phyloP scores from a whole-genome alignment of 495 filamentous ascomycete species.

The Sabuloglossum arenarium region DNA sequence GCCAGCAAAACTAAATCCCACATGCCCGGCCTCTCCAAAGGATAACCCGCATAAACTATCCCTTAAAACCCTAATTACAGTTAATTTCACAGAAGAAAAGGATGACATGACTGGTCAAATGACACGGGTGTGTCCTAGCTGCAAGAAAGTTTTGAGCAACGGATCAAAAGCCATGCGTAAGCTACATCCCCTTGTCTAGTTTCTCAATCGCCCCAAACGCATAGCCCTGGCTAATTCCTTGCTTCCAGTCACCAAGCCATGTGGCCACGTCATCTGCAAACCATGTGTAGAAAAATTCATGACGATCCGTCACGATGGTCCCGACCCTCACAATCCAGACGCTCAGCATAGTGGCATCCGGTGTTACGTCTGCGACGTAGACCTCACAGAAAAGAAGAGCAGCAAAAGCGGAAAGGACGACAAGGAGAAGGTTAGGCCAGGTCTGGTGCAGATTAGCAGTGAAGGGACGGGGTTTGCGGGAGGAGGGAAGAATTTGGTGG shows the following conservation, averaged over 20 bases:
- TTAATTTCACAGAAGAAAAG: conserved; percentile 63
- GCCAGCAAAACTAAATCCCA: conserved; percentile 45
- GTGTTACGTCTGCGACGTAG: conserved; percentile 80
- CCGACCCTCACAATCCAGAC: neutral
- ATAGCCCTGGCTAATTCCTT: no score
- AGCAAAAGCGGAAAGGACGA: conserved; percentile 25
- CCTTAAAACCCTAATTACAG: conserved; percentile 57
- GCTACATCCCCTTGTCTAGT: conserved; percentile 8
- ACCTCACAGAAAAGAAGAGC: conserved; percentile 34
- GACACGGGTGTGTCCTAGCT: conserved; percentile 63
- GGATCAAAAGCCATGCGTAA: conserved; percentile 54
- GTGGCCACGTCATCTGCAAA: conserved; percentile 83
- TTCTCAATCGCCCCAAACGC: neutral
- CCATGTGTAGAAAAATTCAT: conserved; percentile 82
- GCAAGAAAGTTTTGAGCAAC: conserved; percentile 69
- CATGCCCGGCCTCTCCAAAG: conserved; percentile 60
- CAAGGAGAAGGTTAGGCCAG: conserved; percentile 42
- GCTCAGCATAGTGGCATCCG: conserved; percentile 16
- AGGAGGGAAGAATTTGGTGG: conserved; percentile 61
- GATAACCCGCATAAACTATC: conserved; percentile 55
- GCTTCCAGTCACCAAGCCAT: conserved; percentile 75
- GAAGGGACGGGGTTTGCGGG: conserved; percentile 91
- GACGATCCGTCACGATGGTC: conserved; percentile 24
- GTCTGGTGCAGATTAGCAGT: conserved; percentile 62
- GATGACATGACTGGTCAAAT: conserved; percentile 29